These are phyloP conservation scores for Rhizoctonia solani DNA, from an alignment of 1,284 basidiomycete species.

Conservation along the genomic window DNA sequence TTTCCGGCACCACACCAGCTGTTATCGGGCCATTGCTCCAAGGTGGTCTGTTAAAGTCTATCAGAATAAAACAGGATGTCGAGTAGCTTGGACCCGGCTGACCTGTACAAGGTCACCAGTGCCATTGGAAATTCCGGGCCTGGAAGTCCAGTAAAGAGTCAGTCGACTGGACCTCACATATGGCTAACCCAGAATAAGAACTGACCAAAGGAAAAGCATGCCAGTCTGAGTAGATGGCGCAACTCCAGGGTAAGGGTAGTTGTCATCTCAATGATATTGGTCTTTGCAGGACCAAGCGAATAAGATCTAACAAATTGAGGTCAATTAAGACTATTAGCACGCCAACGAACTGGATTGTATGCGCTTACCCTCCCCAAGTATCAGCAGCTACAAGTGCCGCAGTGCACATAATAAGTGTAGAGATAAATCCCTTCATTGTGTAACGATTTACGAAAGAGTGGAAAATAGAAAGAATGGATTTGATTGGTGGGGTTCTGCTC, in stretches of 20 bases:
- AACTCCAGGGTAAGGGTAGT: slow-evolving; percentile 19
- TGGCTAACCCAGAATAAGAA: neutral
- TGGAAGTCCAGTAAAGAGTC: neutral
- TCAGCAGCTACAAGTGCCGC: slow-evolving; percentile 24
- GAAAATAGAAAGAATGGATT: neutral
- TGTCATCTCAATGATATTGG: slow-evolving; percentile 24
- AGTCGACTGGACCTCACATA: neutral
- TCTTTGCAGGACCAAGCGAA: slow-evolving; percentile 20
- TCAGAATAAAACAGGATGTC: neutral
- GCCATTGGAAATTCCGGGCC: slow-evolving; percentile 33
- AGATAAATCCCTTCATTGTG: slow-evolving; percentile 4
- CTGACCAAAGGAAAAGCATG: slow-evolving; percentile 30
- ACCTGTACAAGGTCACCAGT: slow-evolving; percentile 31
- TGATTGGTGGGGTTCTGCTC: neutral
- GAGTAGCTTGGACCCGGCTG: neutral
- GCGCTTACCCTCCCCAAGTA: slow-evolving; percentile 30
- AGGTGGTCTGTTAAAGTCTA: neutral
- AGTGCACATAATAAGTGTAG: slow-evolving; percentile 11
- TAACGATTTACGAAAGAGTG: neutral
- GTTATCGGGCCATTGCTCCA: slow-evolving; percentile 31
- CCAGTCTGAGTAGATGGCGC: slow-evolving; percentile 20
- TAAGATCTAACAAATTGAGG: too few species aligned
- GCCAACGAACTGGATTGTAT: neutral
- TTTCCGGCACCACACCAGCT: slow-evolving; percentile 23
- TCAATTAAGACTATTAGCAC: too few species aligned